These are phyloP conservation scores for Metroxylon sagu DNA, from an alignment of 176 grass and related monocot genomes.

Conservation along the genomic window DNA sequence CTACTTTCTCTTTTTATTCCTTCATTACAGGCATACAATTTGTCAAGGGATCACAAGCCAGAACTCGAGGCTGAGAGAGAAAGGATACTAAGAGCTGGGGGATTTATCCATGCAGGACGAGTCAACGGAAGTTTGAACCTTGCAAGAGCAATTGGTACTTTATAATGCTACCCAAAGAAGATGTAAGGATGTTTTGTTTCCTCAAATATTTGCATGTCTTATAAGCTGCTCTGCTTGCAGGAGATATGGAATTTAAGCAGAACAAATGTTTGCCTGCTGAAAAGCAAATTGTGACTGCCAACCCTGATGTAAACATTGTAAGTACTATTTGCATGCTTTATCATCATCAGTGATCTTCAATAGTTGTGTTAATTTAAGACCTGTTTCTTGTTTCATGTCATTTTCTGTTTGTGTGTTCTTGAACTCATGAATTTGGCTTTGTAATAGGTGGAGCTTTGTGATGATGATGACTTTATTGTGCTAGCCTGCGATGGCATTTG, in stretches of 20 bases:
- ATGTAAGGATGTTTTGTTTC: neutral
- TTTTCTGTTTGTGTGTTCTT: slow-evolving; percentile 3
- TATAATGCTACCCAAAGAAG: neutral
- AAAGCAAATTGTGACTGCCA: slow-evolving; percentile 85
- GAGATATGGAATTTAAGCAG: slow-evolving; percentile 97
- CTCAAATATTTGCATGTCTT: slow-evolving; percentile 2
- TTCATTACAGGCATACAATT: neutral
- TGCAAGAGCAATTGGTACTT: slow-evolving; percentile 76
- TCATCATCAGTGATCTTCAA: neutral
- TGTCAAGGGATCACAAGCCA: slow-evolving; percentile 91
- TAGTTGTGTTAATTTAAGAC: slow-evolving; percentile 2
- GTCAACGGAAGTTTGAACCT: slow-evolving; percentile 43
- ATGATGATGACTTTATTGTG: slow-evolving; percentile 77
- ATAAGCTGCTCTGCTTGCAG: slow-evolving; percentile 27
- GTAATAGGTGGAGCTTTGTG: slow-evolving; percentile 64
- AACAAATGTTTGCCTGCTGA: slow-evolving; percentile 79
- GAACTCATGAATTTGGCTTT: neutral
- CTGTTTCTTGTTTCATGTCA: neutral
- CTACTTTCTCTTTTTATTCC: neutral
- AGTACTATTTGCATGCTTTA: slow-evolving; percentile 17
- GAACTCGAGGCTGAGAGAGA: slow-evolving; percentile 80
- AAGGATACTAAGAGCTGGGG: neutral
- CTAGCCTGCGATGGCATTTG: slow-evolving; percentile 90
- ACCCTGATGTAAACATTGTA: slow-evolving; percentile 88
- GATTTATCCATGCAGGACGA: neutral